Conservation (phyloP, 2,329 filamentous ascomycete genomes). For the Cercospora zeina region DNA sequence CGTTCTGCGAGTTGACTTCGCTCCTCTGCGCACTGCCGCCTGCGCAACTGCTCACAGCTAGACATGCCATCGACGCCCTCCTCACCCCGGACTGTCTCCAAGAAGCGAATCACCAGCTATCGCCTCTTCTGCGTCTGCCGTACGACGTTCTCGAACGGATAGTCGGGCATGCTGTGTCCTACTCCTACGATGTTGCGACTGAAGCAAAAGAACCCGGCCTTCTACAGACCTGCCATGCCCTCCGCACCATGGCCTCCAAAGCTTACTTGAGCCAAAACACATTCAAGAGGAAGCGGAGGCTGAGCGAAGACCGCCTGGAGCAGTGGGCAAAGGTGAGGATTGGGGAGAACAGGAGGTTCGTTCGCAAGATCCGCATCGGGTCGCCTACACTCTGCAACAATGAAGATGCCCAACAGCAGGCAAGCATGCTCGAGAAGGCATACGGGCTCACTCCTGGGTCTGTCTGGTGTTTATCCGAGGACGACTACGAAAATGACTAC, state of each 20-base stretch:
- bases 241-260: slow-evolving; percentile 16
- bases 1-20: slow-evolving; percentile 7
- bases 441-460: slow-evolving; percentile 16
- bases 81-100: slow-evolving; percentile 18
- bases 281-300: slow-evolving; percentile 21
- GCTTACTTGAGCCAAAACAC: slow-evolving; percentile 23
- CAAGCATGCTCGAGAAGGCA: slow-evolving; percentile 17
- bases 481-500: slow-evolving; percentile 20
- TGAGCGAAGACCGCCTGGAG: slow-evolving; percentile 17
- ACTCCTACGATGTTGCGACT: slow-evolving; percentile 12
- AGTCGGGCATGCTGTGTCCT: slow-evolving; percentile 17
- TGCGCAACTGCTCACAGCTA: slow-evolving; percentile 19
- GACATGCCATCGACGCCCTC: slow-evolving; percentile 18
- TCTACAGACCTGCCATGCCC: slow-evolving; percentile 21
- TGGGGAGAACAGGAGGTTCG: slow-evolving; percentile 19
- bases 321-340: slow-evolving; percentile 20
- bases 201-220: slow-evolving; percentile 14
- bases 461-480: slow-evolving; percentile 23
- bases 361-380: slow-evolving; percentile 16
- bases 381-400: slow-evolving; percentile 22
- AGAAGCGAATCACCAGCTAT: slow-evolving; percentile 22
- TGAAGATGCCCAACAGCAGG: slow-evolving; percentile 18
- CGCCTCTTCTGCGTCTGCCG: slow-evolving; percentile 21
- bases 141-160: slow-evolving; percentile 19
- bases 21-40: slow-evolving; percentile 15